Evolutionary conservation across 73 alveolate species (phyloP), one percentile per base, ranked within the genome.

Genomic region (Loxodes magnus): DNA sequence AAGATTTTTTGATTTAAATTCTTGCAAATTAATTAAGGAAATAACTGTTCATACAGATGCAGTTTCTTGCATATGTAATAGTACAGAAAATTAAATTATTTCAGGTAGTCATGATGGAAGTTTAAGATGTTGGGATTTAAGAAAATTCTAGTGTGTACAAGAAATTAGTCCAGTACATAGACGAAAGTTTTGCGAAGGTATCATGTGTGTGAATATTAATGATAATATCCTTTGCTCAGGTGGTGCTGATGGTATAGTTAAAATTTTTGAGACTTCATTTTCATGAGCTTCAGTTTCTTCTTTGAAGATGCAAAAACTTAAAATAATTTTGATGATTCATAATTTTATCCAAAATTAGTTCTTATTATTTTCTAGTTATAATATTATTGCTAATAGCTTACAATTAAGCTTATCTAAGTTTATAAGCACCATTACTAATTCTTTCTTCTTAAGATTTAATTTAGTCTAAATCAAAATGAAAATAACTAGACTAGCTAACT

Each of bases 241-340:
- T 6, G 77, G 77, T 9, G 64, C 77, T 35, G 77, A 64, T 35
- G 51, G 77, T 16, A 21, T 35, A 17, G 51, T 64, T 21, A 64
- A 64, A 37, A 19, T 64, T 7, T 56, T 64, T 9, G 59, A 46
- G 14, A n/a, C n/a, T n/a, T n/a, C n/a, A n/a, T n/a, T n/a, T n/a
- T n/a, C n/a, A n/a, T n/a, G n/a, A n/a, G n/a, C n/a, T n/a, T n/a
- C n/a, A n/a, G n/a, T n/a, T n/a, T n/a, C n/a, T n/a, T n/a, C n/a
- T n/a, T n/a, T n/a, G n/a, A n/a, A n/a, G n/a, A n/a, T n/a, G n/a
- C n/a, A n/a, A n/a, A n/a, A n/a, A n/a, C n/a, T n/a, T n/a, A n/a
- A n/a, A n/a, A n/a, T n/a, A n/a, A n/a, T n/a, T n/a, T n/a, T n/a
- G n/a, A n/a, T n/a, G n/a, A n/a, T n/a, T n/a, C n/a, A n/a, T n/a